These are phyloP conservation scores for Pythium aristosporum DNA, from an alignment of 352 stramenopile genomes.

Conservation along the genomic window DNA sequence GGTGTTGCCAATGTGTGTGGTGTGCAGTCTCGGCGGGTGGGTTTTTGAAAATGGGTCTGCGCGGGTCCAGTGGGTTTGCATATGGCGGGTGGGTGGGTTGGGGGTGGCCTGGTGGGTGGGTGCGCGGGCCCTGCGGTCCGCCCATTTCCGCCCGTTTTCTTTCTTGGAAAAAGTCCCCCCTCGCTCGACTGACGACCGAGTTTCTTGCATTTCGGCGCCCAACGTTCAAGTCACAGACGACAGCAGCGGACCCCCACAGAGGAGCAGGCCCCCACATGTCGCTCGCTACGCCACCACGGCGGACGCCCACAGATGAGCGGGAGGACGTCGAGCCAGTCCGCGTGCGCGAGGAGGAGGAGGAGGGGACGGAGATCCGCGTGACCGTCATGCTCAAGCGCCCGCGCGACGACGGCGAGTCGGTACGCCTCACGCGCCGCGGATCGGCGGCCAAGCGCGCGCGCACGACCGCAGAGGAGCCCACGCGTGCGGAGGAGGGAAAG, in stretches of 20 bases:
- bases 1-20: too few relatives aligned
- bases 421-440: not conserved
- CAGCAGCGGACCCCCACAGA: not conserved
- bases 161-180: constrained; percentile 1
- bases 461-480: not conserved
- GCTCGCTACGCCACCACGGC: constrained; percentile 10
- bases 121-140: too few relatives aligned
- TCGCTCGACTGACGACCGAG: constrained; percentile 13
- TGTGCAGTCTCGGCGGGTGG: too few relatives aligned
- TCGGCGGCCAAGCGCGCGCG: not conserved
- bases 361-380: not conserved
- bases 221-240: constrained; percentile 15
- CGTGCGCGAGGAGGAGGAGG: not conserved
- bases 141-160: not conserved
- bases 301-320: not conserved
- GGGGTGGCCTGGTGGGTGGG: not conserved
- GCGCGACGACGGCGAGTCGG: constrained; percentile 4
- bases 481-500: not conserved
- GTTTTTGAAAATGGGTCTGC: too few relatives aligned
- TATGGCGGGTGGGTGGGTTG: not conserved
- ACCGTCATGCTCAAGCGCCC: constrained; percentile 10
- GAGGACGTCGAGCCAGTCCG: not conserved
- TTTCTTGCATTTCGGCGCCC: constrained; percentile 10
- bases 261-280: not conserved
- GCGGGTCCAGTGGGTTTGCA: not conserved